Percentiles rank a stretch among this genome's conserved stretches.
Conservation (phyloP, 1,284 basidiomycete species). For the Leccinum subfulvum region DNA sequence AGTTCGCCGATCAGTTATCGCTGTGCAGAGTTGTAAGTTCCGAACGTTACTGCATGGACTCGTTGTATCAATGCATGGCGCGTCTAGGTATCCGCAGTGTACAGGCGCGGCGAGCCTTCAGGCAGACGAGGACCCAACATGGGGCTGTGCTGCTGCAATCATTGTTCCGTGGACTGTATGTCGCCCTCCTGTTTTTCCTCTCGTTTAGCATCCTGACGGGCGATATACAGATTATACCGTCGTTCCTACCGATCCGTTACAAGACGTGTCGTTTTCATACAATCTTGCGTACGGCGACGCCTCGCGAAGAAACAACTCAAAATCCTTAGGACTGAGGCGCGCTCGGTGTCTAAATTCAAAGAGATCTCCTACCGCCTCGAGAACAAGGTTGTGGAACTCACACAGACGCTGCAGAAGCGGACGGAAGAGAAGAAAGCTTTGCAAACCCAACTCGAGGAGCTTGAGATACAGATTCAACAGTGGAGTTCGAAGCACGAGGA, state of each 20-base stretch:
- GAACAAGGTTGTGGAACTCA: constrained; percentile 99
- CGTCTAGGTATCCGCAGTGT: constrained; percentile 75
- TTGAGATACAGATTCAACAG: constrained; percentile 83
- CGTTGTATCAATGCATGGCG: constrained; percentile 12
- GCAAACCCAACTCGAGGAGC: constrained; percentile 67
- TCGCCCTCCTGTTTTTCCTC: constrained; percentile 31
- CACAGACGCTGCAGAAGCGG: constrained; percentile 91
- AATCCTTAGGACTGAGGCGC: constrained; percentile 84
- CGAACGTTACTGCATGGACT: neutral
- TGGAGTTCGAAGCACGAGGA: constrained; percentile 92
- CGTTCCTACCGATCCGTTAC: constrained; percentile 66
- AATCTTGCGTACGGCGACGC: constrained; percentile 90
- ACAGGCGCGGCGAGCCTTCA: constrained; percentile 69
- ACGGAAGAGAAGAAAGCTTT: constrained; percentile 92
- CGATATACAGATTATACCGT: constrained; percentile 57
- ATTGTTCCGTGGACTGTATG: constrained; percentile 86
- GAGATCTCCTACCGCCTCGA: constrained; percentile 98
- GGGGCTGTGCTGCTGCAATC: constrained; percentile 82
- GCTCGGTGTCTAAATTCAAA: constrained; percentile 97
- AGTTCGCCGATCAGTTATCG: constrained; percentile 63
- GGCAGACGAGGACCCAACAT: constrained; percentile 56
- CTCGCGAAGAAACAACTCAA: constrained; percentile 86
- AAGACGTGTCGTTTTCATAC: constrained; percentile 78
- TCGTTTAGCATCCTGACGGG: constrained; percentile 10
- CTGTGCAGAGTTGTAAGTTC: constrained; percentile 83